Evolutionary conservation across 441 rosid species (phyloP), one percentile per base, ranked within the genome.

Genomic region (Pelargonium australe): DNA sequence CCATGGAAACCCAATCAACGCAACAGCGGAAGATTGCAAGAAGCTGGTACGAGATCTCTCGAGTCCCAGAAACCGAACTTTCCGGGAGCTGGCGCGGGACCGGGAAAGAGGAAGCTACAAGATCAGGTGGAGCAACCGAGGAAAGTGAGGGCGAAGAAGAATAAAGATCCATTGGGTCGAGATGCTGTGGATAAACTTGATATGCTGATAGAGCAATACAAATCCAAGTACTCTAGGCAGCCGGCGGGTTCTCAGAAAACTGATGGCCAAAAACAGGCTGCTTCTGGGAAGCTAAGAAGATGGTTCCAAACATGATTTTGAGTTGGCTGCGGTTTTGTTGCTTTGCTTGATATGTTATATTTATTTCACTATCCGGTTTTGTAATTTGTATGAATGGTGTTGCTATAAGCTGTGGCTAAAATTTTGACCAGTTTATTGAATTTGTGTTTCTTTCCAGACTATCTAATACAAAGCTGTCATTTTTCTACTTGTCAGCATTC

Each of bases 151-250:
- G 69, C 70, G 3, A 86, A 80, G 67, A 84, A 80, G 84, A 83
- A 75, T 10, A 84, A 84, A 69, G 80, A 83, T 23, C 79, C 82
- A 9, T 69, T 73, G 12, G 89, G 85, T 34, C 66, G 74, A 55
- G 96, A 88, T 12, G 85, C 68, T 7, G 80, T 72, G 2, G 96
- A 89, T 80, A 84, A 84, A 71, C 91, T 89, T 1, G 97, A 94
- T 77, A 43, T 76, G 80, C 73, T 89, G 82, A 85, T 89, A 7
- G 89, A 89, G 73, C 85, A 78, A 70, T 89, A 94, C 80, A 84
- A 70, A 64, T 77, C 89, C 7, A 91, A 89, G 79, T 91, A 86
- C 78, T 75, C 92, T 0, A 87, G 77, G 77, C 87, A 51, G 14
- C 43, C 43, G 8, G 43, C 5, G 4, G 79, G 72, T 68, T 81